These are phyloP conservation scores for Astrocystis sublimbata DNA, from an alignment of 495 filamentous ascomycete species.

Conservation along the genomic window DNA sequence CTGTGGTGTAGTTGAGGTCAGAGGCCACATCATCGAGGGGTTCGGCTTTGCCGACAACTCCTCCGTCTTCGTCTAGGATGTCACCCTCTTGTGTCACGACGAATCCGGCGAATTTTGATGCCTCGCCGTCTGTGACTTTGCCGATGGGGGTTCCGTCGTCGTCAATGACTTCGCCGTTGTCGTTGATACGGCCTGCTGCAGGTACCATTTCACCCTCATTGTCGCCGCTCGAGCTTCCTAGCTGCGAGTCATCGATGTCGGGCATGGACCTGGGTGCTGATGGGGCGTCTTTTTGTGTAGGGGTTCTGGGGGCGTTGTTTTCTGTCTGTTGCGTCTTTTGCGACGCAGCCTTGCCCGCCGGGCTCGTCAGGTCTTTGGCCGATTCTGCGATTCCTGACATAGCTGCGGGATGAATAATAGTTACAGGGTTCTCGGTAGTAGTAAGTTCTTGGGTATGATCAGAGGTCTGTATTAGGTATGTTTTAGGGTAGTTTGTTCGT, in stretches of 20 bases:
- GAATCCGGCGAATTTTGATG: slow-evolving; percentile 56
- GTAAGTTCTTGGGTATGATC: slow-evolving; percentile 15
- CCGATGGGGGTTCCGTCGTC: slow-evolving; percentile 56
- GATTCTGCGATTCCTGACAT: slow-evolving; percentile 32
- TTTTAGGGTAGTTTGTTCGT: slow-evolving; percentile 8
- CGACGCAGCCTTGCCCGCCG: slow-evolving; percentile 19
- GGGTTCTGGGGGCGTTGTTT: not conserved
- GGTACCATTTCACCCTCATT: slow-evolving; percentile 34
- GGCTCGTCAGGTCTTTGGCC: slow-evolving; percentile 19
- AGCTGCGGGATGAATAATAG: slow-evolving; percentile 28
- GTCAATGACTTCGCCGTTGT: slow-evolving; percentile 46
- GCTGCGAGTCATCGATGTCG: slow-evolving; percentile 19
- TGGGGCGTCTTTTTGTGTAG: slow-evolving; percentile 8
- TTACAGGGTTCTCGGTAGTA: slow-evolving; percentile 26
- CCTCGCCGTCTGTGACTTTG: slow-evolving; percentile 60
- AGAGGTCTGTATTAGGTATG: slow-evolving; percentile 20
- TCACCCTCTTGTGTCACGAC: slow-evolving; percentile 62
- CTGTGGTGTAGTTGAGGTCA: slow-evolving; percentile 30
- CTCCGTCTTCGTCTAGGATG: slow-evolving; percentile 62
- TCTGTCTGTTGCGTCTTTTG: not conserved
- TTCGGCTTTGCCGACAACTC: slow-evolving; percentile 60
- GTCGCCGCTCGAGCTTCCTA: slow-evolving; percentile 25
- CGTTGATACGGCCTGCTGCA: slow-evolving; percentile 35
- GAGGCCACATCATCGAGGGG: slow-evolving; percentile 38
- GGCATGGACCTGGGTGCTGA: slow-evolving; percentile 30